Conservation (phyloP, 2,329 filamentous ascomycete genomes). For the Spiromastix sp. region DNA sequence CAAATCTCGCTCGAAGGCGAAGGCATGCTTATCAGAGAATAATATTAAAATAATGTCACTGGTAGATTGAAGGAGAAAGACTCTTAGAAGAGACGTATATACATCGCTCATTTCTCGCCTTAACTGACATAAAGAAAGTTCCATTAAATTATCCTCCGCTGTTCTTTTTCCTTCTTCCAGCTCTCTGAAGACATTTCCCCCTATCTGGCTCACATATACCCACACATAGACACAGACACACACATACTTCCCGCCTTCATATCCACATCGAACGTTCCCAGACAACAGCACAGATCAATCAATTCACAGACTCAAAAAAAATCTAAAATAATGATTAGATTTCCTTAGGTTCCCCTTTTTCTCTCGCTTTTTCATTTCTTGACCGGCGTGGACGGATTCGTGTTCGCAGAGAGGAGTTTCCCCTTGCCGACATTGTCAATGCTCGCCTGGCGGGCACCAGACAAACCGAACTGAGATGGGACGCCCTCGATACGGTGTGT, state of each 20-base stretch:
- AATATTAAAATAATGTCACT: no score
- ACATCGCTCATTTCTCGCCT: no score
- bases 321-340: background rate
- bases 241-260: background rate
- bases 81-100: no score
- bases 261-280: background rate
- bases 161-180: conserved; percentile 1
- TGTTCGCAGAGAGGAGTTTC: conserved; percentile 9
- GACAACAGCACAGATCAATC: background rate
- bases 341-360: background rate
- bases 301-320: background rate
- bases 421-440: conserved; percentile 25
- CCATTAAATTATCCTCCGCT: no score
- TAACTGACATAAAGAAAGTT: no score
- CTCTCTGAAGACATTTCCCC: background rate
- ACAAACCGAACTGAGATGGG: conserved; percentile 56
- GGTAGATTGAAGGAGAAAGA: no score
- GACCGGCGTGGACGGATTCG: background rate
- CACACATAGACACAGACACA: background rate
- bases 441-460: conserved; percentile 50
- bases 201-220: background rate
- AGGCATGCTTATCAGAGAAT: no score
- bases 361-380: background rate
- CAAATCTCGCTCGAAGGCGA: no score
- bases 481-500: conserved; percentile 73